Percentiles rank a stretch among this genome's conserved stretches.
phyloP scores from a whole-genome alignment of 305 asterid species.

The Fraxinus ornus region DNA sequence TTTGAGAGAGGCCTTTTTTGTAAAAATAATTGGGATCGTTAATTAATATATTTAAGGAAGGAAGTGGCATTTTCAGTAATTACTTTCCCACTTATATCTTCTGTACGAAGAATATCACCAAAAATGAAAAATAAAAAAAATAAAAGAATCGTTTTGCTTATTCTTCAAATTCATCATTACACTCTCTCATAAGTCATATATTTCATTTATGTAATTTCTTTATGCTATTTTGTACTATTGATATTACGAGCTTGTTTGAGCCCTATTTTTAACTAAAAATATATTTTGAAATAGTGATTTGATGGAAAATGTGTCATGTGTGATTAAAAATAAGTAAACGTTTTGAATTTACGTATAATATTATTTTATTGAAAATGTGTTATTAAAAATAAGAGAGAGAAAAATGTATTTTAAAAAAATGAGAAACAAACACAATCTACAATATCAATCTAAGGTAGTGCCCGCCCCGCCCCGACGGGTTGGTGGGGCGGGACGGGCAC shows the following conservation, averaged over 20 bases:
- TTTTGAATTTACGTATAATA: too few species aligned
- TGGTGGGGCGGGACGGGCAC: too few species aligned
- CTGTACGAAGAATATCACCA: neutral
- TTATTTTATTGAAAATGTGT: too few species aligned
- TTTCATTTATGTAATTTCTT: neutral
- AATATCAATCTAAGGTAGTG: too few species aligned
- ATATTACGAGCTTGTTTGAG: too few species aligned
- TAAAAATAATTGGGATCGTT: constrained; percentile 26
- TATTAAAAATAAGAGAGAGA: too few species aligned
- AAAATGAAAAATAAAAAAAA: neutral
- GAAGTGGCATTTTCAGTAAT: neutral
- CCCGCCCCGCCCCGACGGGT: too few species aligned
- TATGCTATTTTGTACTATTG: neutral
- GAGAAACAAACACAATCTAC: too few species aligned
- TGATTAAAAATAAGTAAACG: too few species aligned
- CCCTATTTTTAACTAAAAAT: too few species aligned
- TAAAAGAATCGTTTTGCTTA: neutral
- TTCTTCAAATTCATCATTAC: neutral
- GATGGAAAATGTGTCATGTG: neutral
- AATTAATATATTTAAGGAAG: constrained; percentile 32
- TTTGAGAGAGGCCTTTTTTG: constrained; percentile 40
- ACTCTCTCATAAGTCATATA: neutral
- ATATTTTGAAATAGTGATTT: too few species aligned
- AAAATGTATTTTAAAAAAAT: too few species aligned
- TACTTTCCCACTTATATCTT: neutral